A percentile compares a stretch with the other conserved stretches of the same genome.
phyloP scores from a whole-genome alignment of 1,284 basidiomycete species.

The Ustilago bromivora region DNA sequence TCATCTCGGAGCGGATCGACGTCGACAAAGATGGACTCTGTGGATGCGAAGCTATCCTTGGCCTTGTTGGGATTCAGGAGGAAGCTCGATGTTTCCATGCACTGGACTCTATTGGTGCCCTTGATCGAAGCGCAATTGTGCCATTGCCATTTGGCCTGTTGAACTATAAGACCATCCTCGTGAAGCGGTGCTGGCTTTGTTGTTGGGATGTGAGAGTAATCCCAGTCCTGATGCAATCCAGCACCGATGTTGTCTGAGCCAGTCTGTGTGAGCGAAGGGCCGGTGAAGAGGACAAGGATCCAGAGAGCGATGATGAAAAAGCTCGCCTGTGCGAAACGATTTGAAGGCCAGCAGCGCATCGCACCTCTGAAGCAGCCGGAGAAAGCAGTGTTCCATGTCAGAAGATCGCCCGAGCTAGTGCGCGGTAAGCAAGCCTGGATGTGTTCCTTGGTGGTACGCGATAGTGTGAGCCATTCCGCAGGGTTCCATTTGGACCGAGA shows the following conservation, averaged over 20 bases:
- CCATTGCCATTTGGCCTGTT: slow-evolving; percentile 52
- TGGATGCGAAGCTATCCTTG: slow-evolving; percentile 48
- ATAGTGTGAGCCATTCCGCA: slow-evolving; percentile 42
- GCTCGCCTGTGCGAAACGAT: slow-evolving; percentile 57
- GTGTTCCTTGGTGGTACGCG: slow-evolving; percentile 47
- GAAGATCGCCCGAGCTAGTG: slow-evolving; percentile 38
- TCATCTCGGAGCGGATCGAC: slow-evolving; percentile 42
- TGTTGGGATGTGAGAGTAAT: slow-evolving; percentile 39
- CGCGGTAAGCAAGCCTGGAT: slow-evolving; percentile 50
- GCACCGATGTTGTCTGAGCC: slow-evolving; percentile 15
- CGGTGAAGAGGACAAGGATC: slow-evolving; percentile 58
- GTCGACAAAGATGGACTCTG: slow-evolving; percentile 55
- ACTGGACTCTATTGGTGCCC: slow-evolving; percentile 41
- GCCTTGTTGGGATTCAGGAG: slow-evolving; percentile 47
- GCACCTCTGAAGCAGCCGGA: slow-evolving; percentile 29
- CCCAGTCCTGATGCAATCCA: slow-evolving; percentile 47
- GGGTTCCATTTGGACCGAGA: slow-evolving; percentile 38
- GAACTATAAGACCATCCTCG: slow-evolving; percentile 54
- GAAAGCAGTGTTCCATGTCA: slow-evolving; percentile 40
- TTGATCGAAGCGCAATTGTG: slow-evolving; percentile 47
- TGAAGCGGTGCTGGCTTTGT: slow-evolving; percentile 52
- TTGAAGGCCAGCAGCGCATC: slow-evolving; percentile 56
- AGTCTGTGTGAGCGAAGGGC: slow-evolving; percentile 28
- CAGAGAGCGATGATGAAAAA: slow-evolving; percentile 58
- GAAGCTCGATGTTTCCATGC: slow-evolving; percentile 39